Conservation (phyloP, 225 moss, liverwort and hornwort genomes). For the Sphagnum tenellum region DNA sequence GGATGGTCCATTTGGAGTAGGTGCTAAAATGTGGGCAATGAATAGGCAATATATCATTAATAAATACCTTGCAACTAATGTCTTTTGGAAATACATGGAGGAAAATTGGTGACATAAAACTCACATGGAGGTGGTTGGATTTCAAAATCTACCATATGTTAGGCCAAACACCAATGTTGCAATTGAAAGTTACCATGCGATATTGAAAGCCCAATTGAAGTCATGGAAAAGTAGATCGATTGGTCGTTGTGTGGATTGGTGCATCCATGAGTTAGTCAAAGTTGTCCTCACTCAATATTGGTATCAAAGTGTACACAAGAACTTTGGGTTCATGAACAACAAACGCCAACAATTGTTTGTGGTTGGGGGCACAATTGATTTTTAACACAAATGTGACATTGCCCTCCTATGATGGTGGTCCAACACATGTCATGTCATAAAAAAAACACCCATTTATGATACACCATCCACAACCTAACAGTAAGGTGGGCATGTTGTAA, state of each 20-base stretch:
- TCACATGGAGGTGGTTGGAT: background rate
- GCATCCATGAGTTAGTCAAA: background rate
- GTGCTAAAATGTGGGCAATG: background rate
- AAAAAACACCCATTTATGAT: background rate
- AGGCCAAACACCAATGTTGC: background rate
- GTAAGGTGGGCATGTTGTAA: background rate
- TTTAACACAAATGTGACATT: background rate
- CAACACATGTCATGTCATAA: background rate
- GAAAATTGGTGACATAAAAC: background rate
- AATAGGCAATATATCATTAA: background rate
- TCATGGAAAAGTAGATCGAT: background rate
- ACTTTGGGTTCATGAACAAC: background rate
- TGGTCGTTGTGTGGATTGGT: background rate
- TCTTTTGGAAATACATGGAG: too few species aligned
- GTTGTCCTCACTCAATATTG: background rate
- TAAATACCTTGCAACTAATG: background rate
- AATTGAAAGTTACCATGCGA: background rate
- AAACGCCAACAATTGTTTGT: background rate
- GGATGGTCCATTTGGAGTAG: background rate
- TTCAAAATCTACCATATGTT: background rate
- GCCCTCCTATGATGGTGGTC: background rate
- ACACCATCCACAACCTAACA: background rate
- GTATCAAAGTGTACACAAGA: background rate
- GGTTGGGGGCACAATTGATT: background rate
- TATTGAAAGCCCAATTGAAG: background rate